phyloP scores from a whole-genome alignment of 176 grass and related monocot species.

The Aegilops longissima region DNA sequence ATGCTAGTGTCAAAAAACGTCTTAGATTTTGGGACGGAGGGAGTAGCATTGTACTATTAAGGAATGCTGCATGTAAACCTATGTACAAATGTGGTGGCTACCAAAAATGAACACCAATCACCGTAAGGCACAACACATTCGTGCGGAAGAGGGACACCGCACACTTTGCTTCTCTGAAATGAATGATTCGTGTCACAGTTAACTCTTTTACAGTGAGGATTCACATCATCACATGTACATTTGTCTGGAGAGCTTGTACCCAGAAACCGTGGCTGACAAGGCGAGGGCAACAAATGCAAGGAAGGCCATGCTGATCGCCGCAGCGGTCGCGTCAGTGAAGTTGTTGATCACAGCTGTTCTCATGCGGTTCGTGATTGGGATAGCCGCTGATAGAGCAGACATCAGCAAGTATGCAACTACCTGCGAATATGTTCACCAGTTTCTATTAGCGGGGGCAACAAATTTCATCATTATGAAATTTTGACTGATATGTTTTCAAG shows the following conservation, averaged over 20 bases:
- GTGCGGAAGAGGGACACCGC: constrained; percentile 14
- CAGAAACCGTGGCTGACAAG: constrained; percentile 67
- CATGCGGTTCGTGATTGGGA: constrained; percentile 87
- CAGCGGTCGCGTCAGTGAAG: constrained; percentile 67
- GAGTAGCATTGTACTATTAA: no score
- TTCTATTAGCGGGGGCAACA: background rate
- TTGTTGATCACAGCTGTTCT: constrained; percentile 66
- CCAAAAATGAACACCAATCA: constrained; percentile 32
- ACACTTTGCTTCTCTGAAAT: constrained; percentile 11
- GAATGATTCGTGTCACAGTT: background rate
- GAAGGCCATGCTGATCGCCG: constrained; percentile 86
- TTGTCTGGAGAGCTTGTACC: constrained; percentile 81
- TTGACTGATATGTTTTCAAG: background rate
- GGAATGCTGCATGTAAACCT: background rate
- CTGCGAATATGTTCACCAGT: constrained; percentile 30
- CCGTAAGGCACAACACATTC: constrained; percentile 6
- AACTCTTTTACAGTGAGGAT: constrained; percentile 31
- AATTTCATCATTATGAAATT: background rate
- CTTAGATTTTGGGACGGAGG: no score
- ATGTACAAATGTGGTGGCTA: constrained; percentile 39
- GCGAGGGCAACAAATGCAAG: constrained; percentile 71
- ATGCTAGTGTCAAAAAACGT: no score
- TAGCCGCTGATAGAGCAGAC: constrained; percentile 74
- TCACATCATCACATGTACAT: constrained; percentile 56
- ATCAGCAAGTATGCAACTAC: constrained; percentile 79